phyloP scores from a whole-genome alignment of 371 early-diverging fungal genomes.

The Circinella minor region DNA sequence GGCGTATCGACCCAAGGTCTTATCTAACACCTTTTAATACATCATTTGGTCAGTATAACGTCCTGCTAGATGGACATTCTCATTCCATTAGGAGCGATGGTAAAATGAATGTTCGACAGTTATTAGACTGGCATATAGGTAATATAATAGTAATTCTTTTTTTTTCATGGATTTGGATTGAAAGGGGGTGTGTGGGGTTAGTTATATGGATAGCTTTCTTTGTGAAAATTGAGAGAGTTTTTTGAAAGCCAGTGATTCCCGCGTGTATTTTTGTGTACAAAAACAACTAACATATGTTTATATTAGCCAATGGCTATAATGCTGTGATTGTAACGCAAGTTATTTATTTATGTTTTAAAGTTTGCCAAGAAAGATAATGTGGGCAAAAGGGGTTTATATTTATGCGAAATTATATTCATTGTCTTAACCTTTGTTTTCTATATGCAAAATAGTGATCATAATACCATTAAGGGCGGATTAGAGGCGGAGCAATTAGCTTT shows the following conservation, averaged over 20 bases:
- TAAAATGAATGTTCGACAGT: constrained; percentile 62
- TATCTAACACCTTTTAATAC: constrained; percentile 63
- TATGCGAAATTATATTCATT: constrained; percentile 23
- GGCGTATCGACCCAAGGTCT: constrained; percentile 60
- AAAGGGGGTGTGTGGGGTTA: neutral
- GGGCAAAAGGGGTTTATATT: neutral
- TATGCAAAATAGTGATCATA: constrained; percentile 55
- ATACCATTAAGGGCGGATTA: constrained; percentile 71
- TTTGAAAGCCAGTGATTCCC: too few relatives aligned
- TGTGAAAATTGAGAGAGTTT: too few relatives aligned
- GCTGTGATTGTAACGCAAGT: constrained; percentile 63
- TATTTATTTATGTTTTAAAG: constrained; percentile 5
- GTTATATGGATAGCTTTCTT: neutral
- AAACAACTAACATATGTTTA: neutral
- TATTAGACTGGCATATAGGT: constrained; percentile 71
- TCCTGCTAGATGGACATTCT: constrained; percentile 73
- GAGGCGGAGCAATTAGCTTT: constrained; percentile 66
- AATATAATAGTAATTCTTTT: neutral
- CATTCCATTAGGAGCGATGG: constrained; percentile 77
- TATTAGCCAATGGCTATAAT: constrained; percentile 74
- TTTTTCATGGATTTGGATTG: too few relatives aligned
- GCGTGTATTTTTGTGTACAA: neutral
- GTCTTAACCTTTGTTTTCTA: too few relatives aligned
- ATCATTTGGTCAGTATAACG: constrained; percentile 60
- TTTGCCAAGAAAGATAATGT: neutral